Base-by-base conservation (phyloP, 2,329 filamentous ascomycete species). In the Talaromyces albobiverticillius region DNA sequence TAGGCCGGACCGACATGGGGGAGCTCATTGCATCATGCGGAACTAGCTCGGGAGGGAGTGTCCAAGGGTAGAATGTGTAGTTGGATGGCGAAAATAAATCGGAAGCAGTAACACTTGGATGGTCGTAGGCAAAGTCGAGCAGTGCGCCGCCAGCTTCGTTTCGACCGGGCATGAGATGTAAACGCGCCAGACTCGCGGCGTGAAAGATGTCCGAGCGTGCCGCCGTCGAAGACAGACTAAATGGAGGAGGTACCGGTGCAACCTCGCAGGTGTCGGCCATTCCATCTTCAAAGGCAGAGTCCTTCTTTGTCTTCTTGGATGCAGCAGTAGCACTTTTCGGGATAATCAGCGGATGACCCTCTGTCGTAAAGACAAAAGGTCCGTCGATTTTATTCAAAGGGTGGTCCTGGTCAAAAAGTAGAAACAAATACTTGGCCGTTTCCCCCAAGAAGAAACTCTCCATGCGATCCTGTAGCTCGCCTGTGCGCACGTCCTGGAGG, bases 371-470 rank as follows among this genome's bases (percentile, higher is more conserved):
- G 13, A 99, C 93, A 69, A 88, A 95, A 0, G 92, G 85, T 0
- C 86, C 85, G 70, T 97, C 94, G 36, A 95, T 76, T 18, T 84
- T 86, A 71, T 97, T 97, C 40, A 99, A 75, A 0, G 92, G 90
- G 71, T 97, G 94, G 13, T 85, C 81, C 4, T 86, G 81, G 60
- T 95, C 89, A 69, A 95, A 97, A 2, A 97, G 82, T 52, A 99
- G 76, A 69, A 95, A 97, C 59, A 99, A 78, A 70, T 99, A 99
- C 71, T 97, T 96, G 42, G 90, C 87, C 1, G 94, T 99, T 72
- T 99, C 94, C 13, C 94, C 93, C 1, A 99, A 80, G 66, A 97
- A 97, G 79, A 97, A 99, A 68, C 93, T 97, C 72, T 99, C 94
- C 94, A 97, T 97, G 31, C 94, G 87, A 68, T 99, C 92, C 62